Conservation (phyloP, 2,329 filamentous ascomycete genomes). For the Hypoxylon rubiginosum region DNA sequence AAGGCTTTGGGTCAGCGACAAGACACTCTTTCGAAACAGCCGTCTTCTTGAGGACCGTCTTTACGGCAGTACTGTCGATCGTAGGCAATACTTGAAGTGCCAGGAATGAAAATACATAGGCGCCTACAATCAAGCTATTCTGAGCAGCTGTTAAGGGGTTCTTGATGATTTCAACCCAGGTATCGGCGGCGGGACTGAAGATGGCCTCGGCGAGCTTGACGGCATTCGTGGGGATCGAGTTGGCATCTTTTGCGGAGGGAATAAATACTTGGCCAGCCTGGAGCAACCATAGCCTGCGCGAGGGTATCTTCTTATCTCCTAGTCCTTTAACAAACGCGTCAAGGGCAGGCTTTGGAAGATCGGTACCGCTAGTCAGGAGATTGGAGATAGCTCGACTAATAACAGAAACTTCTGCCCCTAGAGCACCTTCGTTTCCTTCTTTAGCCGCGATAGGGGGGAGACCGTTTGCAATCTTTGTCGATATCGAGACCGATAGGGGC, state of each 20-base stretch:
- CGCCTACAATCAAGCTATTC: constrained; percentile 83
- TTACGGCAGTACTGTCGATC: constrained; percentile 65
- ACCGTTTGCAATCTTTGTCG: constrained; percentile 74
- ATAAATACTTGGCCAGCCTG: constrained; percentile 79
- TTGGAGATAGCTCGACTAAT: constrained; percentile 75
- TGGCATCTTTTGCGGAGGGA: constrained; percentile 61
- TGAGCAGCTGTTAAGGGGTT: constrained; percentile 86
- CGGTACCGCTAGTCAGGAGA: constrained; percentile 70
- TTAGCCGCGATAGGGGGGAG: constrained; percentile 80
- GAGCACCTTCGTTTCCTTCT: constrained; percentile 88
- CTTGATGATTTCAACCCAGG: constrained; percentile 81
- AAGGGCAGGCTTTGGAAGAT: constrained; percentile 74
- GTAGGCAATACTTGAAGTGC: constrained; percentile 67
- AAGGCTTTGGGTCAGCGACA: constrained; percentile 81
- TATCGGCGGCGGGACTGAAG: constrained; percentile 71
- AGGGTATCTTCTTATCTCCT: constrained; percentile 83
- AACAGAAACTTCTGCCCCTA: constrained; percentile 80
- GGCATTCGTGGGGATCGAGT: constrained; percentile 62
- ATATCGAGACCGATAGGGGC: constrained; percentile 70
- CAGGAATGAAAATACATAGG: constrained; percentile 79
- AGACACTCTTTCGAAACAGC: constrained; percentile 75
- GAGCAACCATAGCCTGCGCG: constrained; percentile 85
- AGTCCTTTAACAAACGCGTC: constrained; percentile 86
- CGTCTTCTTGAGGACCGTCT: constrained; percentile 68
- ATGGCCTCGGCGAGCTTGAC: constrained; percentile 66